phyloP scores from a whole-genome alignment of 768 basidiomycete genomes.

The Kwoniella mangroviensis region DNA sequence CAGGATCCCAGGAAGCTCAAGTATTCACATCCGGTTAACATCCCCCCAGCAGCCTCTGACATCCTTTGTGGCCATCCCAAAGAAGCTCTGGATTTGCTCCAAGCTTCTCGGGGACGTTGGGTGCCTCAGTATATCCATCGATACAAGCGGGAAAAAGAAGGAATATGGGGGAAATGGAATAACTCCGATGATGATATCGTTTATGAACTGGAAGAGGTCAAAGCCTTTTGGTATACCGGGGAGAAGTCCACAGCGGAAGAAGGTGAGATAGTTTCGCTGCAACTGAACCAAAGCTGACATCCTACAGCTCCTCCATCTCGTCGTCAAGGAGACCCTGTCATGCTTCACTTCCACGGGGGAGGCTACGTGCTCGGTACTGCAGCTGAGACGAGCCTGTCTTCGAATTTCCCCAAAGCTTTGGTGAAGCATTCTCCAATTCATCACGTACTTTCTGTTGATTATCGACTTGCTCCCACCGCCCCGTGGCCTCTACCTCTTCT shows the following conservation, averaged over 20 bases:
- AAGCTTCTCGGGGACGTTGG: constrained; percentile 36
- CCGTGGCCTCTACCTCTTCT: constrained; percentile 85
- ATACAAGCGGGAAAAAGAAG: not conserved
- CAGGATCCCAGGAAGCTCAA: constrained; percentile 36
- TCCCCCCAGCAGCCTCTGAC: constrained; percentile 35
- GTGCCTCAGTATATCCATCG: constrained; percentile 40
- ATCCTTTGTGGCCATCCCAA: constrained; percentile 41
- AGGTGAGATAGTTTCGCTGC: constrained; percentile 15
- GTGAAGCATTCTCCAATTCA: constrained; percentile 45
- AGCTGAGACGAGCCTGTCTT: constrained; percentile 49
- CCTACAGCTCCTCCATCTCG: constrained; percentile 7
- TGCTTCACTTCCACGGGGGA: constrained; percentile 50
- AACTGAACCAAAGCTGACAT: not conserved
- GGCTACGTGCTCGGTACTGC: constrained; percentile 51
- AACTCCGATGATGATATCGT: not conserved
- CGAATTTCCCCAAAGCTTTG: constrained; percentile 41
- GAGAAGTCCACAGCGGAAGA: constrained; percentile 33
- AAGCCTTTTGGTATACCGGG: constrained; percentile 50
- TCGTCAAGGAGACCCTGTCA: constrained; percentile 38
- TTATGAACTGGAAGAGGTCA: constrained; percentile 42
- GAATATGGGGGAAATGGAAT: constrained; percentile 44
- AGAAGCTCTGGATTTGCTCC: constrained; percentile 32
- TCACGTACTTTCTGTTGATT: constrained; percentile 66
- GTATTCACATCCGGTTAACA: constrained; percentile 43
- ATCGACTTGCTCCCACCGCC: constrained; percentile 92